Evolutionary conservation across 805 yeast species (phyloP), one percentile per base, ranked within the genome.

Genomic region (Henningerozyma blattae): DNA sequence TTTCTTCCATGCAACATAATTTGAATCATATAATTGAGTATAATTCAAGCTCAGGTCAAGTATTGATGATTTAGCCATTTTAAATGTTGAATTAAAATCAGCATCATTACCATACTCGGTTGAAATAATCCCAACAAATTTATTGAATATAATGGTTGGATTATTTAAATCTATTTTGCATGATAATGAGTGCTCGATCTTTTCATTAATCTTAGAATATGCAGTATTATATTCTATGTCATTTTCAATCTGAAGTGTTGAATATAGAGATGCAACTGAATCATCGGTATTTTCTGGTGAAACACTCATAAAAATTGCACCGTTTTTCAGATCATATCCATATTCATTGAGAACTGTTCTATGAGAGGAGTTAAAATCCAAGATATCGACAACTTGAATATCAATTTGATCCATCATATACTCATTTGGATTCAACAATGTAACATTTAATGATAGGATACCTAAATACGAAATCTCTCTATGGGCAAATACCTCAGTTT

Each of bases 121-220:
- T 0, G 89, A 68, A 5, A 71, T 74, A 10, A 83, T 62, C 3
- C 87, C 89, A 18, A 73, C 77, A 41, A 61, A 67, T 47, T 84
- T 84, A 28, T 64, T 56, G 10, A 76, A 40, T 1, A 47, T 42
- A 0, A 55, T 34, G 10, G 38, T 36, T 28, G 55, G 43, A 15
- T 39, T 34, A 5, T 50, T 52, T 4, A 40, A 40, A 3, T 47
- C 29, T 22, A 53, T 35, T n/a, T 27, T 28, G 13, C 39, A 37
- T 5, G 18, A 8, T 8, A 13, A 15, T 2, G 30, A 18, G 8
- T 25, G 22, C 2, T 27, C n/a, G 22, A 15, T 32, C 6, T 12
- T 24, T 8, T 31, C 12, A 13, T 13, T 9, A 19, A n/a, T 13
- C 20, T 27, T 17, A 5, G 15, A 7, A 20, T 19, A 10, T 19